phyloP scores from a whole-genome alignment of 2,329 filamentous ascomycete genomes.

The Byssochlamys sp. region DNA sequence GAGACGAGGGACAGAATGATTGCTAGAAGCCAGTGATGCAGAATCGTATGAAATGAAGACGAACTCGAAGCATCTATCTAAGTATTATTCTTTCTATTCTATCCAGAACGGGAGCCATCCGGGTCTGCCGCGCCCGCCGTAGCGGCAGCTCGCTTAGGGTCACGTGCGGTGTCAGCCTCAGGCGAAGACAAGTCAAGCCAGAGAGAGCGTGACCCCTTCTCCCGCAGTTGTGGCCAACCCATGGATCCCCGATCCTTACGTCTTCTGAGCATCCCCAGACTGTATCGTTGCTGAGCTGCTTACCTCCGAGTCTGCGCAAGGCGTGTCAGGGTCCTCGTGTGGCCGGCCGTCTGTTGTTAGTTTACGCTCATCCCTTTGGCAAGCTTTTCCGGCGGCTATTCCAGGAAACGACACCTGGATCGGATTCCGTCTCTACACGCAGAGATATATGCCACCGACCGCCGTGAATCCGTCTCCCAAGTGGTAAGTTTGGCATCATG shows the following conservation, averaged over 20 bases:
- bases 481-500: background rate
- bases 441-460: background rate
- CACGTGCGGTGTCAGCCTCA: slow-evolving; percentile 1
- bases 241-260: slow-evolving; percentile 2
- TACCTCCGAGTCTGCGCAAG: slow-evolving; percentile 3
- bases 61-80: background rate
- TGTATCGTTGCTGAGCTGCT: background rate
- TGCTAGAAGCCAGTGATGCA: background rate
- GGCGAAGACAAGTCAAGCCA: background rate
- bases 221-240: slow-evolving; percentile 1
- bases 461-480: background rate
- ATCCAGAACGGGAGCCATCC: background rate
- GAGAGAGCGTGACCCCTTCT: slow-evolving; percentile 1
- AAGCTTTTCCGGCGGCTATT: background rate
- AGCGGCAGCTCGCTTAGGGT: background rate
- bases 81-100: too few relatives aligned
- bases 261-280: background rate
- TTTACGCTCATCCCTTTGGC: background rate
- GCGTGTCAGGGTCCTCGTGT: slow-evolving; percentile 4
- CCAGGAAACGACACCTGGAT: background rate
- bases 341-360: background rate
- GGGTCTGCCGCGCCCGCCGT: background rate
- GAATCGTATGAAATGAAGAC: background rate
- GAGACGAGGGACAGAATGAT: too few relatives aligned
- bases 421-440: background rate